Base-by-base conservation (phyloP, 805 yeast species). In the Nakazawaea ishiwadae region DNA sequence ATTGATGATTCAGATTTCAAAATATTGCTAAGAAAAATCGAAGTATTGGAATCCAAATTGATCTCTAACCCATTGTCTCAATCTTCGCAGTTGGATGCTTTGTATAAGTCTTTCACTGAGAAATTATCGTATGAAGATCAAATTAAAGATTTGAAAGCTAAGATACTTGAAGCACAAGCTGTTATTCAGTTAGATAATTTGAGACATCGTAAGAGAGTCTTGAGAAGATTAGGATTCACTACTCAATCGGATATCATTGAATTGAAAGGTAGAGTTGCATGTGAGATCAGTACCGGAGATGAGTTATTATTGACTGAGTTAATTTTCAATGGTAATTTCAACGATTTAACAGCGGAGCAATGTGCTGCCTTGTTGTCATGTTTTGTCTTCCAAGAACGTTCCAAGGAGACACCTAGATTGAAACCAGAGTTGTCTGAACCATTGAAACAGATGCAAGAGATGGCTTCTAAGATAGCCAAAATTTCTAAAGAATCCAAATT, bases 351-450 rank as follows among this genome's bases (percentile, higher is more conserved):
- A 4, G 82, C 96, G 2, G 96, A 86, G 53, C 96, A 89, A 59
- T 81, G 95, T 61, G 97, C 97, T 10, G 87, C 97, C 0, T 65
- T 93, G 40, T 64, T 93, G 39, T 89, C 96, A 28, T 89, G 97
- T 65, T 93, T 91, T 63, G 97, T 95, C 4, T 93, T 93, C 75
- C 96, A 93, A 61, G 99, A 95, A 59, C 77, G 95, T 55, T 85
- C 96, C 31, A 89, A 89, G 58, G 96, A 86, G 56, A 74, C 79
- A 0, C 93, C 96, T 39, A 76, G 91, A 50, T 69, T 93, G 51
- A 80, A 85, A 51, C 89, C 96, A 0, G 96, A 89, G 51, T 70
- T 93, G 39, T 80, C 91, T n/a, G 97, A 89, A 56, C 98, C 99
- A 3, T 74, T 86, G 56, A 81, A 89, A 50, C 81, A 81, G 12